These are phyloP conservation scores for Setaria viridis DNA, from an alignment of 202 grass and related monocot genomes.

Conservation along the genomic window DNA sequence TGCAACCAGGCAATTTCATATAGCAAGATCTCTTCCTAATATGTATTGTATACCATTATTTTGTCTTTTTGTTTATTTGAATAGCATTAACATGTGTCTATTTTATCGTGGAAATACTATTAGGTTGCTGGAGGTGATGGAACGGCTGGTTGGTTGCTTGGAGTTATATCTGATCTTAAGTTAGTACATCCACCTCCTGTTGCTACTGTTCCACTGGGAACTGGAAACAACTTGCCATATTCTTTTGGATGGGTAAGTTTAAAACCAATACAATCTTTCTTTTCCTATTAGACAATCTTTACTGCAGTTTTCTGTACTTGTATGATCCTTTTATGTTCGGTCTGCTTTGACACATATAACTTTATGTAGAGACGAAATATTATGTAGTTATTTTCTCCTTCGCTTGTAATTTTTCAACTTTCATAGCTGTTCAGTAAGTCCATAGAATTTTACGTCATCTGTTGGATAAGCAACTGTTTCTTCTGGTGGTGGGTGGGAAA, in stretches of 20 bases:
- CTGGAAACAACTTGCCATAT: slow-evolving; percentile 97
- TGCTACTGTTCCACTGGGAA: slow-evolving; percentile 89
- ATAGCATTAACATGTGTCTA: slow-evolving; percentile 26
- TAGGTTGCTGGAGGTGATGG: slow-evolving; percentile 99
- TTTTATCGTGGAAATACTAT: slow-evolving; percentile 46
- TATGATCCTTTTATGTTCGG: slow-evolving; percentile 25
- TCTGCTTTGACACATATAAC: slow-evolving; percentile 3
- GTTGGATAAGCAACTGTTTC: slow-evolving; percentile 16
- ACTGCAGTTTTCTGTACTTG: background rate
- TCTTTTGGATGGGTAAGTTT: slow-evolving; percentile 96
- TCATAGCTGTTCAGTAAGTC: background rate
- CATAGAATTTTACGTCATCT: slow-evolving; percentile 30
- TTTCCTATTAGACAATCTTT: slow-evolving; percentile 1
- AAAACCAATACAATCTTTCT: slow-evolving; percentile 7
- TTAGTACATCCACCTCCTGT: slow-evolving; percentile 75
- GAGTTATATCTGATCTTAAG: slow-evolving; percentile 94
- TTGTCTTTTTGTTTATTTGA: slow-evolving; percentile 22
- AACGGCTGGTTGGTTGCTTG: slow-evolving; percentile 88
- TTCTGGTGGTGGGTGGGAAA: slow-evolving; percentile 7
- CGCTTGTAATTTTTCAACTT: slow-evolving; percentile 22
- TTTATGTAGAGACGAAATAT: slow-evolving; percentile 15
- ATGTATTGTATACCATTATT: slow-evolving; percentile 25
- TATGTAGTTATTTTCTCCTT: background rate
- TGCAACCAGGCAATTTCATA: slow-evolving; percentile 40
- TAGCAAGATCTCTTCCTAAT: slow-evolving; percentile 36